Evolutionary conservation across 179 eudicot species (phyloP), one percentile per base, ranked within the genome.

Genomic region (Spinacia oleracea): DNA sequence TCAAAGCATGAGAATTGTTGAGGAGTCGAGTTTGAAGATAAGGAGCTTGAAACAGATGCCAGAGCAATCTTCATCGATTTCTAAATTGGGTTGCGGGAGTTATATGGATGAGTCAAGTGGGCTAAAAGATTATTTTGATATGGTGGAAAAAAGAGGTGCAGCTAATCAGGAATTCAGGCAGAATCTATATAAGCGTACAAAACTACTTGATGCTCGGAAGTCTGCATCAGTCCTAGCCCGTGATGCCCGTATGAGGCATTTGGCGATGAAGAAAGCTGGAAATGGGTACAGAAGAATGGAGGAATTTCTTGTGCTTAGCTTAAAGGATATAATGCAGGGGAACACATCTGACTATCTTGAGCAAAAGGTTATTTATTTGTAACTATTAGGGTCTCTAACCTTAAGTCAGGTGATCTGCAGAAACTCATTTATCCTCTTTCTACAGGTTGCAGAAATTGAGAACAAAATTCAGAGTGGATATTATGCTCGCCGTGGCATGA

Each of bases 81-180:
- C 81, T 78, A 91, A 76, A 68, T 77, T 77, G 68, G 84, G 87
- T 66, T 77, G 76, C 62, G 87, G 84, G 48, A 83, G 84, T 82
- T 85, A 87, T 67, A 87, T 86, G 84, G 98, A 95, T 69, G 97
- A 95, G 71, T 95, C 98, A 32, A 91, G 89, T 84, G 98, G 98
- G 78, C 83, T 95, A 78, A 89, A 87, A 84, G 93, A 91, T 85
- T 95, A 95, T 84, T 88, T 93, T 81, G 97, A 93, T 86, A 93
- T 89, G 87, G 91, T 88, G 84, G 94, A 90, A 50, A 89, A 82
- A 82, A 93, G 95, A 84, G 98, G 90, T 82, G 89, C 92, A 48
- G 88, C 91, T 59, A 94, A 89, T 83, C 97, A 90, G 66, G 84
- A 90, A 70, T 95, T 95, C 77, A 86, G 87, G 63, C 90, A 87